Percentiles rank a stretch among this genome's conserved stretches.
phyloP scores from a whole-genome alignment of 139 green algal species.

The Asterochloris erici region DNA sequence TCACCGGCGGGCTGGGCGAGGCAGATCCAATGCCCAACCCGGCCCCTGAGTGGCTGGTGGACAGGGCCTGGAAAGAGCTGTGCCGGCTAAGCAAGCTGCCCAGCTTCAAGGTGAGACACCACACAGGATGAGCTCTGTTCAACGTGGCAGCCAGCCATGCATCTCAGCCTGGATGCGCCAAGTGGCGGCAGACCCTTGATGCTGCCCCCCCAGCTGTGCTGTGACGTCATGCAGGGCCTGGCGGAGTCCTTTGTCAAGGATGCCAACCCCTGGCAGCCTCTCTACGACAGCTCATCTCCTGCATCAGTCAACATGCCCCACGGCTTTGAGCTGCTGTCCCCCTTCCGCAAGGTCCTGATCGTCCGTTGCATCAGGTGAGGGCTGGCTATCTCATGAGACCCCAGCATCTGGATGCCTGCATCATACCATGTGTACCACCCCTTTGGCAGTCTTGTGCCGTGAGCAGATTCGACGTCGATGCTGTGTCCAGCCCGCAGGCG shows the following conservation, averaged over 20 bases:
- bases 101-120: slow-evolving; percentile 22
- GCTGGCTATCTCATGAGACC: neutral
- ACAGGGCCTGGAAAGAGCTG: slow-evolving; percentile 51
- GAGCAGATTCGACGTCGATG: too few species aligned
- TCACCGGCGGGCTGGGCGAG: slow-evolving; percentile 54
- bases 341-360: slow-evolving; percentile 61
- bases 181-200: too few species aligned
- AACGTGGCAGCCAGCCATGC: neutral
- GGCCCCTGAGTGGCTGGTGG: slow-evolving; percentile 58
- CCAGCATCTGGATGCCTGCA: too few species aligned
- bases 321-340: slow-evolving; percentile 16
- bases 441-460: too few species aligned
- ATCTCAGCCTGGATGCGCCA: neutral
- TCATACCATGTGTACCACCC: too few species aligned
- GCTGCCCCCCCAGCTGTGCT: too few species aligned
- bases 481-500: too few species aligned
- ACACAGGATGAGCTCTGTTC: too few species aligned
- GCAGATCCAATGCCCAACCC: slow-evolving; percentile 48
- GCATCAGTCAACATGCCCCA: slow-evolving; percentile 48
- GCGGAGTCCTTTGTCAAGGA: slow-evolving; percentile 34
- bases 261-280: slow-evolving; percentile 39
- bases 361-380: slow-evolving; percentile 31
- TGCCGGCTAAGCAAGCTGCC: slow-evolving; percentile 30
- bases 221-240: slow-evolving; percentile 23
- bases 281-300: slow-evolving; percentile 57